Evolutionary conservation across 1,284 basidiomycete species (phyloP), one percentile per base, ranked within the genome.

Genomic region (Apiotrichum brassicae): DNA sequence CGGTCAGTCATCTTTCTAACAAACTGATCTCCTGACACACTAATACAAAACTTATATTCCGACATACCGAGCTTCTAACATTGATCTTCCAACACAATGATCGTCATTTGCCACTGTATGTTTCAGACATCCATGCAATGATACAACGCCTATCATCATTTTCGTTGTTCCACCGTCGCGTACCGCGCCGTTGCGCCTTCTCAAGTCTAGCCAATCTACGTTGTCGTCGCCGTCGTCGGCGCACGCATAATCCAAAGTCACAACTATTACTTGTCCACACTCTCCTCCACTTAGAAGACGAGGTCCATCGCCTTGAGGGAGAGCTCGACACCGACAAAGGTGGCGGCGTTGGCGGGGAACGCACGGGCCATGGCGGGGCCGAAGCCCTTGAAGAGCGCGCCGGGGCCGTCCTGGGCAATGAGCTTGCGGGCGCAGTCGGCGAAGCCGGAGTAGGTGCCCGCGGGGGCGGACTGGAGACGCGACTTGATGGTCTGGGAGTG

Each of bases 401-500:
- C 78, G 22, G 87, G 77, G 42, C 95, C 95, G 72, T 97, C 93
- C 52, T 79, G 79, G n/a, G 88, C 87, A 58, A 98, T 86, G 5
- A 92, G 90, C 76, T 97, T 90, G 47, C 84, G 78, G 26, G 86
- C 82, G 68, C 95, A 99, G 72, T 99, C 95, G 53, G 97, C 62
- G 68, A 98, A 82, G 34, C 95, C 92, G 41, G 82, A 84, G 76
- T 98, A 99, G 13, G 92, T 97, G 23, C 95, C 95, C 5, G 85
- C 83, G 20, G 93, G 92, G 24, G 95, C 94, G n/a, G 89, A 91
- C 75, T 99, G 95, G 44, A 97, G 78, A 53, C 95, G 81, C 34
- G 92, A 97, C 80, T 99, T 99, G 68, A 98, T 77, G 25, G 92
- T 91, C n/a, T n/a, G n/a, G n/a, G n/a, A n/a, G n/a, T n/a, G n/a